phyloP scores from a whole-genome alignment of 257 asterid genomes.

The Solanum gandarillasii region DNA sequence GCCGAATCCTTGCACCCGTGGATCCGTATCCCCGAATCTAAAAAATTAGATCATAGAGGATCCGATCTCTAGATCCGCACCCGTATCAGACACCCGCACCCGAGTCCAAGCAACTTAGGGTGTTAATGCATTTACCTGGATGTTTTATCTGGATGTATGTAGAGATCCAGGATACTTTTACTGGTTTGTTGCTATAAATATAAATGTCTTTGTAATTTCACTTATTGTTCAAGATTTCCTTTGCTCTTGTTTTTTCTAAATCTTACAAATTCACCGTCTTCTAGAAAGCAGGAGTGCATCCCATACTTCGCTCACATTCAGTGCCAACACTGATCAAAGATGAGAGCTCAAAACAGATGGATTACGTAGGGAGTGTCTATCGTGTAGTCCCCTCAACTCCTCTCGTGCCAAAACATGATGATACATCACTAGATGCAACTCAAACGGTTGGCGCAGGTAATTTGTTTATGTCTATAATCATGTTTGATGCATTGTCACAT shows the following conservation, averaged over 20 bases:
- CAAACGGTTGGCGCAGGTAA: constrained; percentile 34
- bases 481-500: neutral
- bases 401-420: constrained; percentile 23
- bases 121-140: neutral
- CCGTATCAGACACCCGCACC: neutral
- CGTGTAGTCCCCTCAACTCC: constrained; percentile 71
- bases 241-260: neutral
- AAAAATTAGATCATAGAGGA: neutral
- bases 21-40: neutral
- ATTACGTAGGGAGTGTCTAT: constrained; percentile 37
- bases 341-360: constrained; percentile 48
- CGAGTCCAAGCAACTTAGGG: neutral
- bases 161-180: neutral
- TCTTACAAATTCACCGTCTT: constrained; percentile 4
- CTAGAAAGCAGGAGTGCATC: constrained; percentile 44
- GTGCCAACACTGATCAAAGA: constrained; percentile 63
- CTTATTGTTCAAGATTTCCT: neutral
- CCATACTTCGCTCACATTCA: constrained; percentile 80
- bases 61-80: neutral
- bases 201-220: neutral
- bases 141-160: neutral
- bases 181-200: neutral
- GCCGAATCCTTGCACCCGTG: neutral
- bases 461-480: neutral
- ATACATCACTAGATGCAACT: constrained; percentile 22